phyloP scores from a whole-genome alignment of 805 yeast genomes.

The Cyberlindnera americana region DNA sequence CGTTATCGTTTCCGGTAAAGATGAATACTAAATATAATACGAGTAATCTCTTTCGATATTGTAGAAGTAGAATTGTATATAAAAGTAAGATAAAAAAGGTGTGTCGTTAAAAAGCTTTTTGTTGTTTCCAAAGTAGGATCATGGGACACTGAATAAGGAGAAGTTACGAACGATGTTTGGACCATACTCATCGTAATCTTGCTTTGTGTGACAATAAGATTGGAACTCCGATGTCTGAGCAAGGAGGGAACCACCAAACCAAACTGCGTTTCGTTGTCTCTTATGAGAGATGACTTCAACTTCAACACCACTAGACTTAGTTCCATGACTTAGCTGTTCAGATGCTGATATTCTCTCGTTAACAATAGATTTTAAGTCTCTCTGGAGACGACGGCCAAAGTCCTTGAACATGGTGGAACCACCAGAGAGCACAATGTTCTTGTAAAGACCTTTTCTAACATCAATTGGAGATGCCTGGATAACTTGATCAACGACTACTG shows the following conservation, averaged over 20 bases:
- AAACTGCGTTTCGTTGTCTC: conserved; percentile 97
- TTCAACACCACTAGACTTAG: conserved; percentile 88
- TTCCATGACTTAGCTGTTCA: conserved; percentile 59
- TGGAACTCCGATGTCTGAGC: conserved; percentile 98
- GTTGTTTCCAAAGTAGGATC: not conserved
- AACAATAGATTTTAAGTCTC: conserved; percentile 85
- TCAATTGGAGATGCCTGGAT: conserved; percentile 96
- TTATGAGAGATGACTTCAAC: conserved; percentile 96
- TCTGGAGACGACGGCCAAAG: conserved; percentile 94
- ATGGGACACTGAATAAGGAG: conserved; percentile 89
- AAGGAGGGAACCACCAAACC: conserved; percentile 97
- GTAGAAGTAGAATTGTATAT: too few species aligned
- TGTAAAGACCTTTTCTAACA: conserved; percentile 94
- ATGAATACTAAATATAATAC: conserved; percentile 47
- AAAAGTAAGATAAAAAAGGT: too few species aligned
- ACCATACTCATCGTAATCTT: conserved; percentile 96
- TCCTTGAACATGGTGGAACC: conserved; percentile 99
- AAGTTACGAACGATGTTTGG: conserved; percentile 97
- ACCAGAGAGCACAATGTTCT: conserved; percentile 92
- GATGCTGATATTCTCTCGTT: conserved; percentile 82
- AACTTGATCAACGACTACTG: conserved; percentile 92
- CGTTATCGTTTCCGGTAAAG: conserved; percentile 88
- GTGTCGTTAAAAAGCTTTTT: not conserved
- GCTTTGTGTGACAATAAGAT: conserved; percentile 94
- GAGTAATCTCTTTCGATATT: too few species aligned